phyloP scores from a whole-genome alignment of 2,329 filamentous ascomycete species.

The Pseudogymnoascus sp. region DNA sequence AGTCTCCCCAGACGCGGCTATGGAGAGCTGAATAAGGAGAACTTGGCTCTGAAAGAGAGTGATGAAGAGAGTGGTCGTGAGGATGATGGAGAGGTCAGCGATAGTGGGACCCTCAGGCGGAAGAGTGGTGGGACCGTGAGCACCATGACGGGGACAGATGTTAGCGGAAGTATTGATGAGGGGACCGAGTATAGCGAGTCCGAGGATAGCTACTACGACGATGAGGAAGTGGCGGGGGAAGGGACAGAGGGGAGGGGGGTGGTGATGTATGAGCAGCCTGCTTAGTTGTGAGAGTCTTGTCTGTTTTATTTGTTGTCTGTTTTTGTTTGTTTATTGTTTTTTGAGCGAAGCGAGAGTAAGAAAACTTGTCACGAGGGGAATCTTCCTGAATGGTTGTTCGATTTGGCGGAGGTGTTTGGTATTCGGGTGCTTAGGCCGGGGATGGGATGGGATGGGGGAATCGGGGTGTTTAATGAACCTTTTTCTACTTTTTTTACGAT shows the following conservation, averaged over 20 bases:
- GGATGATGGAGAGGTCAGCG: slow-evolving; percentile 18
- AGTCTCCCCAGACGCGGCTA: slow-evolving; percentile 31
- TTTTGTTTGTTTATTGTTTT: not conserved
- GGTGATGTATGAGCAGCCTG: slow-evolving; percentile 4
- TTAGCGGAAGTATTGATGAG: slow-evolving; percentile 24
- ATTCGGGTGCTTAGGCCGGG: not conserved
- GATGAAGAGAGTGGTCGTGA: slow-evolving; percentile 38
- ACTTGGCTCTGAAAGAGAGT: slow-evolving; percentile 53
- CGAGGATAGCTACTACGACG: not conserved
- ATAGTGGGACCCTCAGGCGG: slow-evolving; percentile 24
- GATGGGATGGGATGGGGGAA: not conserved
- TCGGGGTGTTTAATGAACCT: not conserved
- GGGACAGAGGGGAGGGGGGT: not conserved
- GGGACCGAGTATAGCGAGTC: slow-evolving; percentile 20
- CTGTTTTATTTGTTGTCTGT: not conserved
- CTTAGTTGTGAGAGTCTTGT: not conserved
- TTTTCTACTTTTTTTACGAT: not conserved
- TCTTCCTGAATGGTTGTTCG: not conserved
- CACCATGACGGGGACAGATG: slow-evolving; percentile 20
- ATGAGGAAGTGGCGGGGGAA: not conserved
- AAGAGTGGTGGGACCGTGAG: slow-evolving; percentile 27
- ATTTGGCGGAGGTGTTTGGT: not conserved
- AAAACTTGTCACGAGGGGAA: not conserved
- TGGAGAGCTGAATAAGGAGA: slow-evolving; percentile 54
- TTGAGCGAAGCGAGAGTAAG: not conserved